Conservation (phyloP, 306 rosid genomes). For the Vicia villosa region DNA sequence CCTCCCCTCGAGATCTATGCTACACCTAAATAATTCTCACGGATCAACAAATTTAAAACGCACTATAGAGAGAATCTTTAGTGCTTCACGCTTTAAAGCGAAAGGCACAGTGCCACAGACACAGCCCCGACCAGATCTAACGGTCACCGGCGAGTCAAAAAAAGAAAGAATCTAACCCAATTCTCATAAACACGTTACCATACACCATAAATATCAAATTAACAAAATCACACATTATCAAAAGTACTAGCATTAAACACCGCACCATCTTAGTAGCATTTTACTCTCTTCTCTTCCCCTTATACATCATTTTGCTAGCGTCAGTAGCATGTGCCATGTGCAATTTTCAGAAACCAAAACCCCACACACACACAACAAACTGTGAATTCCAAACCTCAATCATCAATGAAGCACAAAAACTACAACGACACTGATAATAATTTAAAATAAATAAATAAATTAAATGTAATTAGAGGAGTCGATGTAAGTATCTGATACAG, state of each 20-base stretch:
- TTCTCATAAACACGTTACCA: not conserved
- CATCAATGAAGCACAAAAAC: not conserved
- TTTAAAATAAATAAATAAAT: no score
- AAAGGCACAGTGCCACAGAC: conserved; percentile 47
- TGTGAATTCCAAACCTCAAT: conserved; percentile 14
- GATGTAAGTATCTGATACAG: no score
- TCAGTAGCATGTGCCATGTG: conserved; percentile 40
- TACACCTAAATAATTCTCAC: conserved; percentile 35
- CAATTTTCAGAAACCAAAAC: conserved; percentile 26
- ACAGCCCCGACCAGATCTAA: conserved; percentile 44
- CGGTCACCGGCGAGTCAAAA: conserved; percentile 38
- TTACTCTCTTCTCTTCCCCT: no score
- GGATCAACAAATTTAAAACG: conserved; percentile 34
- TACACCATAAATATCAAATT: conserved; percentile 6
- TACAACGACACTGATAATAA: no score
- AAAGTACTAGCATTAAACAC: conserved; percentile 21
- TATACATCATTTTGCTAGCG: conserved; percentile 28
- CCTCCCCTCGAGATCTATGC: conserved; percentile 79
- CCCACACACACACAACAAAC: conserved; percentile 27
- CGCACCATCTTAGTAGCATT: no score
- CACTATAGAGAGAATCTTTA: conserved; percentile 51
- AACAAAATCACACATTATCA: not conserved
- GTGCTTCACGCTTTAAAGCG: conserved; percentile 66
- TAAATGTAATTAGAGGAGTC: no score
- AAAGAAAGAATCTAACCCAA: conserved; percentile 40